Base-by-base conservation (phyloP, 306 rosid species). In the Vicia villosa region DNA sequence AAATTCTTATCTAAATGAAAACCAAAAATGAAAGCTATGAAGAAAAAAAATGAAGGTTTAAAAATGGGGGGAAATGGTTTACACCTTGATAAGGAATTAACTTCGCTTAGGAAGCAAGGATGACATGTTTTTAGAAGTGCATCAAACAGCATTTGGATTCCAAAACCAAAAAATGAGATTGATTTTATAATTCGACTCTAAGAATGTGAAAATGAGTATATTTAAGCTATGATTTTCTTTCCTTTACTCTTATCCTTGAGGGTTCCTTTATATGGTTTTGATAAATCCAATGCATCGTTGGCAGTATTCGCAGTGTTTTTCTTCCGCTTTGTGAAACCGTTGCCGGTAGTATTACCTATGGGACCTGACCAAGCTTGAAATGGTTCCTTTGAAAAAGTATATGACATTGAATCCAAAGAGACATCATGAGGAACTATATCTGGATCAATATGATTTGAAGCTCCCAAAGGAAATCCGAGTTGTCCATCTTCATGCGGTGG, bases 401-500 rank as follows among this genome's bases (percentile, higher is more conserved):
- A 88, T 6, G 96, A 83, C 63, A 89, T 82, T 68, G 97, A 83
- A 68, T 89, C 84, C 64, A 79, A 85, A n/a, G 93, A 69, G 64
- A 82, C 83, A 42, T 85, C 93, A 14, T 79, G 74, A 74, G 96
- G 97, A 79, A 88, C 89, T 19, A 50, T 37, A 40, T 91, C 83
- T 58, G 96, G 97, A 84, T 91, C 93, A 22, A 91, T 77, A 66
- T 89, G 97, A 50, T 84, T 86, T 14, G 97, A 91, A 58, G 91
- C 75, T 63, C 96, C 96, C 82, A 89, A 74, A 32, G 93, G 89
- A 73, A 73, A 82, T 19, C 97, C 97, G 47, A 91, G 86, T 19
- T 91, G 91, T 63, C 94, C 97, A 37, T 91, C 97, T 72, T 91
- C 93, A 77, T 91, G 94, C 0, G 96, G 97, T 2, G 97, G 97